Conservation (phyloP, 108 stramenopile genomes). For the Nitzschia sp. region DNA sequence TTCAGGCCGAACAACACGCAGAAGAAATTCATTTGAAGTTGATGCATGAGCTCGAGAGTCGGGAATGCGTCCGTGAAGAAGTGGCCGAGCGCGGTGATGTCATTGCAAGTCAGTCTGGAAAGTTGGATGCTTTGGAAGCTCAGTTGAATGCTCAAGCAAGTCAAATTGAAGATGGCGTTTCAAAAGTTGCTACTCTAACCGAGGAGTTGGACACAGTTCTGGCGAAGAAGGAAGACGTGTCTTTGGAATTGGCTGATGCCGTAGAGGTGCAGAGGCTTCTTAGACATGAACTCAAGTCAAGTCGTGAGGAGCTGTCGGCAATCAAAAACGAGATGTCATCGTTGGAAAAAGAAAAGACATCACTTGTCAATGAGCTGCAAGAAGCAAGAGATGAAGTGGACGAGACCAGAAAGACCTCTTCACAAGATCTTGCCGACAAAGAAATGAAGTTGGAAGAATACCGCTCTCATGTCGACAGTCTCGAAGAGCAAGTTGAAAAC, state of each 20-base stretch:
- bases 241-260: slow-evolving; percentile 6
- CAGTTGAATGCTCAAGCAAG: too few relatives aligned
- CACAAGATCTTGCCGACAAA: neutral
- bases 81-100: too few relatives aligned
- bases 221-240: neutral
- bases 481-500: neutral
- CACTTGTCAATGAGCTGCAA: too few relatives aligned
- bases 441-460: neutral
- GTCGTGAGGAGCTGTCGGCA: neutral
- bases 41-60: neutral
- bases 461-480: neutral
- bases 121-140: too few relatives aligned
- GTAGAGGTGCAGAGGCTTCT: slow-evolving; percentile 6
- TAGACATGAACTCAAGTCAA: slow-evolving; percentile 11
- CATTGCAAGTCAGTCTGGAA: too few relatives aligned
- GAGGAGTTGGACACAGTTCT: neutral
- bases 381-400: too few relatives aligned
- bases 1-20: neutral
- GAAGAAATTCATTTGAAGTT: neutral
- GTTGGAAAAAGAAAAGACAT: neutral
- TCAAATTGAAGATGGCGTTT: too few relatives aligned
- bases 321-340: neutral
- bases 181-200: neutral
- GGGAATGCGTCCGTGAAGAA: too few relatives aligned
- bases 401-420: too few relatives aligned